Conservation (phyloP, 345 rosid species). For the Noccaea caerulescens region DNA sequence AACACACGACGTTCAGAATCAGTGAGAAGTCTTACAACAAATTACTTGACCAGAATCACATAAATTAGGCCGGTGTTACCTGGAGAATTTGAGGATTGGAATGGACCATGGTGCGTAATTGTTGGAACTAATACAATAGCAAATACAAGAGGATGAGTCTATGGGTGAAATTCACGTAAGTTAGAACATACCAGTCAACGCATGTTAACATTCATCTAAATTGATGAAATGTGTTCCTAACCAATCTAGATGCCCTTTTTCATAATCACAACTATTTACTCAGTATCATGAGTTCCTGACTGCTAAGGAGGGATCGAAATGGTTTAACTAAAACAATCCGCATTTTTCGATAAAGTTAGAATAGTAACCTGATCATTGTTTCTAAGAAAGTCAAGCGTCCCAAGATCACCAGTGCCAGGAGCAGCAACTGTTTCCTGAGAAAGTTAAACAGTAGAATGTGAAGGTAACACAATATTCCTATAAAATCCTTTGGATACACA, state of each 20-base stretch:
- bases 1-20: conserved; percentile 11
- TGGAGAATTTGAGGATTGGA: conserved; percentile 96
- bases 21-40: conserved; percentile 5
- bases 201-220: conserved; percentile 7
- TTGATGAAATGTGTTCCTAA: conserved; percentile 3
- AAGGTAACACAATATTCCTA: conserved; percentile 13
- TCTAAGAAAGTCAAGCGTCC: conserved; percentile 89
- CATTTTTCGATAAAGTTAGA: conserved; percentile 6
- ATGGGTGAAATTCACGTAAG: conserved; percentile 5
- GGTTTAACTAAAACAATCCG: not conserved
- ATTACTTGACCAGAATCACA: not conserved
- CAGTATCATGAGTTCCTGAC: not conserved
- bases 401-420: conserved; percentile 67
- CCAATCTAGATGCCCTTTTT: conserved; percentile 15
- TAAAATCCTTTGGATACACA: conserved; percentile 13
- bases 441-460: conserved; percentile 25
- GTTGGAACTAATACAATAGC: conserved; percentile 68
- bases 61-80: conserved; percentile 45
- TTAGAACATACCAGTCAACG: conserved; percentile 11
- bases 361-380: conserved; percentile 84
- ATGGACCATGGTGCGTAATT: conserved; percentile 93
- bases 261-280: not conserved
- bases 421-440: conserved; percentile 70
- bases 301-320: conserved; percentile 3
- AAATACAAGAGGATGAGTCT: conserved; percentile 27